phyloP scores from a whole-genome alignment of 257 asterid species.

The Echites panduratus region DNA sequence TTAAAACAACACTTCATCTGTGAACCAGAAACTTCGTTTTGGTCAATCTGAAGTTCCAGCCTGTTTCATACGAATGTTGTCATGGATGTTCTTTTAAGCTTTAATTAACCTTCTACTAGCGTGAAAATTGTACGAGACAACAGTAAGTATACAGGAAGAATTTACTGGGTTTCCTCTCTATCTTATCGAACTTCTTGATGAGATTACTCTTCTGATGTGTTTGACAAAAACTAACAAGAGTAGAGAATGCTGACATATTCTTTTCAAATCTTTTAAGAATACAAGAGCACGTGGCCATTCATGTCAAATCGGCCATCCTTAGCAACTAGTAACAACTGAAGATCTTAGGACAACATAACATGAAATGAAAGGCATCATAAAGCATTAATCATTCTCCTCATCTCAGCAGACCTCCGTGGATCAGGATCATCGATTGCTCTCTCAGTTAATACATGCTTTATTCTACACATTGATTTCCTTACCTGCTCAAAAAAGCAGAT shows the following conservation, averaged over 20 bases:
- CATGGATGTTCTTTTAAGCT: too few relatives aligned
- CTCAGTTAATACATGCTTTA: constrained; percentile 91
- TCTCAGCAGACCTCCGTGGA: constrained; percentile 81
- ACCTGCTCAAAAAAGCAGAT: constrained; percentile 38
- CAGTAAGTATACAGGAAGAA: too few relatives aligned
- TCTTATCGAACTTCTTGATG: not conserved
- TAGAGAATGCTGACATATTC: not conserved
- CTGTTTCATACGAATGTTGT: too few relatives aligned
- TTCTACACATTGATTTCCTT: constrained; percentile 84
- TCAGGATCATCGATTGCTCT: constrained; percentile 93
- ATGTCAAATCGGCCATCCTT: too few relatives aligned
- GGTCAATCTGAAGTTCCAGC: too few relatives aligned
- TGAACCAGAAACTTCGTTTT: too few relatives aligned
- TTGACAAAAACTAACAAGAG: not conserved
- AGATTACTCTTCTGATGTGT: too few relatives aligned
- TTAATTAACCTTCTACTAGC: too few relatives aligned
- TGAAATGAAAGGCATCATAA: constrained; percentile 23
- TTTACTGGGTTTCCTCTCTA: not conserved
- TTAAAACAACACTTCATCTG: too few relatives aligned
- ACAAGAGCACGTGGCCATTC: not conserved
- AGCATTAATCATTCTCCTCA: constrained; percentile 89
- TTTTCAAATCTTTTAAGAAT: not conserved
- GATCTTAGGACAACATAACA: not conserved
- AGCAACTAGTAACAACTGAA: not conserved
- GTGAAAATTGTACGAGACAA: too few relatives aligned